A percentile compares a stretch with the other conserved stretches of the same genome.
phyloP scores from a whole-genome alignment of 139 green algal genomes.

The Nannochloris sp. region DNA sequence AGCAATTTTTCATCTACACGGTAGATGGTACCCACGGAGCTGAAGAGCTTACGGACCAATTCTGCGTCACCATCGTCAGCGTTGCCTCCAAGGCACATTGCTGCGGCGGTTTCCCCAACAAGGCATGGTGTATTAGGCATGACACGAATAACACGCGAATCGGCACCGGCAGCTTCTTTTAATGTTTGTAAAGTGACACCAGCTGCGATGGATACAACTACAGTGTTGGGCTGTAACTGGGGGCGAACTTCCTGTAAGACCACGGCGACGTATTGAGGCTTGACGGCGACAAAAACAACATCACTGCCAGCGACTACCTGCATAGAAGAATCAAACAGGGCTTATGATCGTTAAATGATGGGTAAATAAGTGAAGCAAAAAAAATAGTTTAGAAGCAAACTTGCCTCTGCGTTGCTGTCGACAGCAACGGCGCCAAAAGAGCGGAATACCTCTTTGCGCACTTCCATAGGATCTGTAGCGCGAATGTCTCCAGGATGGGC shows the following conservation, averaged over 20 bases:
- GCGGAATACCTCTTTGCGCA: slow-evolving; percentile 66
- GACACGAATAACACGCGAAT: slow-evolving; percentile 70
- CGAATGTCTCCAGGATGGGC: slow-evolving; percentile 42
- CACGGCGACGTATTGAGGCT: slow-evolving; percentile 76
- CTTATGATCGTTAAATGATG: not conserved
- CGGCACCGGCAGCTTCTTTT: slow-evolving; percentile 51
- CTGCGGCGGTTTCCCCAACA: slow-evolving; percentile 79
- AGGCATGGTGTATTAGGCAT: slow-evolving; percentile 98
- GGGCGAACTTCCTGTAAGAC: slow-evolving; percentile 59
- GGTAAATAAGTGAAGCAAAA: not conserved
- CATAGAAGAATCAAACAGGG: not conserved
- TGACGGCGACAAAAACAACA: slow-evolving; percentile 88
- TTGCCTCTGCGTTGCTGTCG: slow-evolving; percentile 43
- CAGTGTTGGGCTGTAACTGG: slow-evolving; percentile 31
- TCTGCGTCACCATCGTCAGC: slow-evolving; percentile 50
- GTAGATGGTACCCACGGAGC: slow-evolving; percentile 61
- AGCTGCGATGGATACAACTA: slow-evolving; percentile 92
- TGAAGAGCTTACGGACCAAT: slow-evolving; percentile 59
- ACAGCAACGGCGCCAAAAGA: slow-evolving; percentile 36
- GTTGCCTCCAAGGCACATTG: slow-evolving; percentile 67
- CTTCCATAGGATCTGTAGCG: slow-evolving; percentile 53
- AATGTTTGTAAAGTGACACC: slow-evolving; percentile 69
- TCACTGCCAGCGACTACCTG: slow-evolving; percentile 67
- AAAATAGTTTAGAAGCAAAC: not conserved
- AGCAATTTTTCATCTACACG: slow-evolving; percentile 82